Conservation (phyloP, 208 protist species). For the Leishmania braziliensis region DNA sequence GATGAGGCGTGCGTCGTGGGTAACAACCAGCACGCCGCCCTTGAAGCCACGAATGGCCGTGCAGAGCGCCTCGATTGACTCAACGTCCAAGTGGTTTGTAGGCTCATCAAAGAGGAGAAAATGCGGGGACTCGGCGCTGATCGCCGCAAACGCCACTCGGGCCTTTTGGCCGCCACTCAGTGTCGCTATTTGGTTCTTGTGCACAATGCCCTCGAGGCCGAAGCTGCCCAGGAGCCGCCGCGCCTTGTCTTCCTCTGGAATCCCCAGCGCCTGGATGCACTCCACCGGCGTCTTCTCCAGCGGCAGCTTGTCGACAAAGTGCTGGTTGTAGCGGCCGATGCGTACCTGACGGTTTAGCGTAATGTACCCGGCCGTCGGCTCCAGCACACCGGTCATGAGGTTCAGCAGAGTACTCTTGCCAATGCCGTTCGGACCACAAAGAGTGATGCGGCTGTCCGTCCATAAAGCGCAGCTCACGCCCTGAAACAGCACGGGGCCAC, state of each 20-base stretch:
- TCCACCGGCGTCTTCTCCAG: conserved; percentile 90
- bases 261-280: conserved; percentile 77
- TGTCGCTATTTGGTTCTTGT: conserved; percentile 91
- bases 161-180: conserved; percentile 95
- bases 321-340: conserved; percentile 92
- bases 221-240: conserved; percentile 86
- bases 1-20: conserved; percentile 91
- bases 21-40: conserved; percentile 91
- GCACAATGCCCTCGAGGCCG: conserved; percentile 84
- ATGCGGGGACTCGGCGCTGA: conserved; percentile 91
- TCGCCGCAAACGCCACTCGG: conserved; percentile 92
- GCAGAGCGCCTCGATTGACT: conserved; percentile 91
- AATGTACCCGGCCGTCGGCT: conserved; percentile 72
- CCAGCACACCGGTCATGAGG: conserved; percentile 84
- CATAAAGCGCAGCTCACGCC: conserved; percentile 84
- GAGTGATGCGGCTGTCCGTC: conserved; percentile 89
- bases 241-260: conserved; percentile 80
- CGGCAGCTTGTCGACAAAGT: conserved; percentile 94
- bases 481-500: conserved; percentile 70
- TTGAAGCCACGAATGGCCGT: conserved; percentile 81
- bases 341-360: conserved; percentile 83
- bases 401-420: conserved; percentile 95
- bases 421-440: conserved; percentile 92
- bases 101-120: conserved; percentile 96
- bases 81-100: conserved; percentile 94